Evolutionary conservation across 306 rosid species (phyloP), one percentile per base, ranked within the genome.

Genomic region (Quercus gilva): DNA sequence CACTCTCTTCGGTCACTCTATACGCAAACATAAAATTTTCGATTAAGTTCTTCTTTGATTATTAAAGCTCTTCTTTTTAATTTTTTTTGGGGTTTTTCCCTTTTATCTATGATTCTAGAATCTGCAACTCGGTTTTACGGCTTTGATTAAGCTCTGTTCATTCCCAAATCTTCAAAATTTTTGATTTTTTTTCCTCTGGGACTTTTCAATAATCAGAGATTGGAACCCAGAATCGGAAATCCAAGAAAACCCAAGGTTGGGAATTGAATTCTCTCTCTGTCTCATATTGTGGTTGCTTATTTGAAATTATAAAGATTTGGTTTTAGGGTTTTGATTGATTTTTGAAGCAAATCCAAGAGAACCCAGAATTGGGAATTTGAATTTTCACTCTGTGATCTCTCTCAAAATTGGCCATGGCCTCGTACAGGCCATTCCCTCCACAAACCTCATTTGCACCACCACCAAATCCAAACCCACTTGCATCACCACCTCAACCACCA

Each of bases 401-500:
- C 35, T 37, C 55, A 63, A 79, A 76, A 79, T 82, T 28, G 37
- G 69, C 41, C 73, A 96, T 96, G 99, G 98, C 98, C 84, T 93
- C 98, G 15, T 96, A 89, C 82, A 78, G 98, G 87, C 98, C 99
- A 8, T 91, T 91, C 83, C 96, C 97, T 76, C 92, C 97, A n/a
- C 98, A 89, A 84, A 70, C 96, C 6, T 84, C 96, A 6, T 83
- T 86, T 56, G 88, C 53, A 61, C 81, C 86, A 21, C 69, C 90
- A 12, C 79, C 93, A 25, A 86, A 74, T 88, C 98, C 84, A 86
- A 90, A 90, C 82, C 88, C 97, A 70, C 73, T 90, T 35, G 83
- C 88, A 4, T 84, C 84, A 2, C 85, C 83, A 25, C 69, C 74
- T 2, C 55, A 82, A 9, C 86, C 80, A 43, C 55, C 84, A 5